Evolutionary conservation across 1,284 basidiomycete genomes (phyloP).

Genomic region (Cutaneotrichosporon cavernicola): DNA sequence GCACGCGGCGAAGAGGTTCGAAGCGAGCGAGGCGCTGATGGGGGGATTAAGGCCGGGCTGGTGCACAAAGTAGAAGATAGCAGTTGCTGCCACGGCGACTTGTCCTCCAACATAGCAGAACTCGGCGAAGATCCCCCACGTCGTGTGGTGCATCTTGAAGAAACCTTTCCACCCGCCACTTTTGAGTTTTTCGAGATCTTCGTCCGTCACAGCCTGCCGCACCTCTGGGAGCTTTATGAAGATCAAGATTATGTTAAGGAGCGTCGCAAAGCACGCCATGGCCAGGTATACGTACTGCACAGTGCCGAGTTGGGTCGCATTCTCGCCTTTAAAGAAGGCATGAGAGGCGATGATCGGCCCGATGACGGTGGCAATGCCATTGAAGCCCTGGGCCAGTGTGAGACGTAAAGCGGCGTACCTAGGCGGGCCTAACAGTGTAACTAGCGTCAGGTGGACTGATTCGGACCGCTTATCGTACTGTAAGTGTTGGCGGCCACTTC

Average conservation of each 20-base stretch:
- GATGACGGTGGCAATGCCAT: slow-evolving; percentile 42
- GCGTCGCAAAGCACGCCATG: slow-evolving; percentile 29
- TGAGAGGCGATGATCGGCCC: slow-evolving; percentile 38
- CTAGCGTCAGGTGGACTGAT: neutral
- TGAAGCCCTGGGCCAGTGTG: slow-evolving; percentile 41
- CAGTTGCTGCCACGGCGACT: slow-evolving; percentile 39
- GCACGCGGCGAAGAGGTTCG: slow-evolving; percentile 40
- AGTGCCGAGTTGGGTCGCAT: slow-evolving; percentile 28
- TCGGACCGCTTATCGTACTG: slow-evolving; percentile 14
- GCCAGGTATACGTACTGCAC: slow-evolving; percentile 48
- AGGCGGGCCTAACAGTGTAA: slow-evolving; percentile 38
- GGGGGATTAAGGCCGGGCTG: slow-evolving; percentile 31
- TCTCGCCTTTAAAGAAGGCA: slow-evolving; percentile 39
- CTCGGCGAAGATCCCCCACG: slow-evolving; percentile 35
- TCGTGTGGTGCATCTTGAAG: slow-evolving; percentile 35
- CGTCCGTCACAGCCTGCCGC: slow-evolving; percentile 31
- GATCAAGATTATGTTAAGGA: slow-evolving; percentile 32
- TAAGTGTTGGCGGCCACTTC: slow-evolving; percentile 42
- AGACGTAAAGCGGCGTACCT: slow-evolving; percentile 35
- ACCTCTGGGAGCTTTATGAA: slow-evolving; percentile 43
- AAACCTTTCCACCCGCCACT: slow-evolving; percentile 33
- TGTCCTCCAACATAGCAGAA: slow-evolving; percentile 35
- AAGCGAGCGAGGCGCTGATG: slow-evolving; percentile 26
- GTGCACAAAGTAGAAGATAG: slow-evolving; percentile 37
- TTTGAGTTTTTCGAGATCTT: slow-evolving; percentile 23